phyloP scores from a whole-genome alignment of 139 green algal species.

The Tetraselmis striata region DNA sequence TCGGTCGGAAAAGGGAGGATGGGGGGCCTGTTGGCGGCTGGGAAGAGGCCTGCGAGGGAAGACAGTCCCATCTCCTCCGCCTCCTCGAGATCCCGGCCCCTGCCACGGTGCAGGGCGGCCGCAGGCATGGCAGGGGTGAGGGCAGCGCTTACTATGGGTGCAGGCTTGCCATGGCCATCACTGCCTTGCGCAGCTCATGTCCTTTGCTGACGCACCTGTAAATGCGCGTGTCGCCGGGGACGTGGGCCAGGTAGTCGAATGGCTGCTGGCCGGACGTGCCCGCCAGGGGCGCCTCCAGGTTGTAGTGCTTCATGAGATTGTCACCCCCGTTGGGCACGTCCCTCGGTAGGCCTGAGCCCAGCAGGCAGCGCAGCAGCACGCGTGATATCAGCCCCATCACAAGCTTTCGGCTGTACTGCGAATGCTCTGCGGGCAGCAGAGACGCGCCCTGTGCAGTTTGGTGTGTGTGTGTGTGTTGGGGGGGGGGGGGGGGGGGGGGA shows the following conservation, averaged over 20 bases:
- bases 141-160: no score
- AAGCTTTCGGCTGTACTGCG: no score
- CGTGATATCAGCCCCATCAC: not conserved
- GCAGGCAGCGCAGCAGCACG: no score
- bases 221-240: not conserved
- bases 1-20: not conserved
- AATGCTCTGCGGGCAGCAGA: no score
- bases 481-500: not conserved
- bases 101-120: no score
- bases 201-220: not conserved
- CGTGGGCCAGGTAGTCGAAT: not conserved
- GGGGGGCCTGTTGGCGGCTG: not conserved
- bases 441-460: not conserved
- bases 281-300: not conserved
- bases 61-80: not conserved
- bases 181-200: no score
- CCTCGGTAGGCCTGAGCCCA: not conserved
- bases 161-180: no score
- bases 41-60: not conserved
- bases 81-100: no score
- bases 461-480: not conserved
- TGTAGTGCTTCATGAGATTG: not conserved
- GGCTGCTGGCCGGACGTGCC: not conserved
- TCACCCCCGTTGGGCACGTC: not conserved
- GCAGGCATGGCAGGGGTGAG: no score